Evolutionary conservation across 352 stramenopile species (phyloP).

Genomic region (Pythium folliculosum): DNA sequence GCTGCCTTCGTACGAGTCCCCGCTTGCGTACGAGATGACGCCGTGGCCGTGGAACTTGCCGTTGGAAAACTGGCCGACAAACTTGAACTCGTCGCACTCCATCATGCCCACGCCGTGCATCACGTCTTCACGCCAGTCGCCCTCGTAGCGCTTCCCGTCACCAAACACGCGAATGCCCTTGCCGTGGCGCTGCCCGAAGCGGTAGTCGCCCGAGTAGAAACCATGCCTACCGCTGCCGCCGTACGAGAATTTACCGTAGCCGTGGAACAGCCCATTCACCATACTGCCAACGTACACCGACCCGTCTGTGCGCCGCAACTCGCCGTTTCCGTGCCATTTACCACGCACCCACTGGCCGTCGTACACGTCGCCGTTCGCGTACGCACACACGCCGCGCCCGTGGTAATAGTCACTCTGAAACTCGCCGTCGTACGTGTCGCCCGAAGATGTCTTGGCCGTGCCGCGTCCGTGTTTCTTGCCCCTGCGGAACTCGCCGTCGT

Average conservation of each 20-base stretch:
- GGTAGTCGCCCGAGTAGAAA: conserved; percentile 66
- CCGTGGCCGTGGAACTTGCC: conserved; percentile 62
- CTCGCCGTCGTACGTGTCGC: conserved; percentile 58
- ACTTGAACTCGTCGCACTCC: conserved; percentile 50
- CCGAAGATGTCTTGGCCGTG: conserved; percentile 34
- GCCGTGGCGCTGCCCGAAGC: conserved; percentile 54
- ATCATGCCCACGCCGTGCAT: conserved; percentile 60
- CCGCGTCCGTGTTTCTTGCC: conserved; percentile 64
- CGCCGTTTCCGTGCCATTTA: conserved; percentile 55
- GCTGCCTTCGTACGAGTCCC: conserved; percentile 71
- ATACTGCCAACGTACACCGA: conserved; percentile 63
- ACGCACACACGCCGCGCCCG: conserved; percentile 56
- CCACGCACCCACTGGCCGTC: conserved; percentile 65
- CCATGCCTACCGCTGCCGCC: conserved; percentile 46
- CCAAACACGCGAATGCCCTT: conserved; percentile 64
- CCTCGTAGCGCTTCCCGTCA: conserved; percentile 58
- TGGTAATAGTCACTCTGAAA: conserved; percentile 56
- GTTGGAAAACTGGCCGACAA: conserved; percentile 57
- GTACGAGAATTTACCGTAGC: conserved; percentile 57
- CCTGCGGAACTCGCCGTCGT: conserved; percentile 61
- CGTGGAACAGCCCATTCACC: conserved; percentile 50
- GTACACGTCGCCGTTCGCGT: conserved; percentile 65
- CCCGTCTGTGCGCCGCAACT: conserved; percentile 50
- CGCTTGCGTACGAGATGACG: conserved; percentile 54
- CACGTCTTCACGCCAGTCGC: conserved; percentile 61